These are phyloP conservation scores for Alloteropsis angusta DNA, from an alignment of 202 grass and related monocot genomes.

Conservation along the genomic window DNA sequence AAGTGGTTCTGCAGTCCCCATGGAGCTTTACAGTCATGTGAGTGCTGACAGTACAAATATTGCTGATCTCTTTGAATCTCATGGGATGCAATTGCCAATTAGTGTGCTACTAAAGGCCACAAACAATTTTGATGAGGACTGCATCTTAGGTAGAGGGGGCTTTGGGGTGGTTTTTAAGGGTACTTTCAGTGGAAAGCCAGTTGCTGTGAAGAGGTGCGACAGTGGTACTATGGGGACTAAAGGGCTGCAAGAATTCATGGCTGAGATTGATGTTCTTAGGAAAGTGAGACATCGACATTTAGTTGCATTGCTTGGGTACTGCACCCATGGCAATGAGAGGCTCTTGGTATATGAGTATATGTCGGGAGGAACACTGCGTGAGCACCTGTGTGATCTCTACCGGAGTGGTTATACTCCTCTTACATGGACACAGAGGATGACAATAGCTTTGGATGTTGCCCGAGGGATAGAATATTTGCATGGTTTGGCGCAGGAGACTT, in stretches of 20 bases:
- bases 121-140: constrained; percentile 69
- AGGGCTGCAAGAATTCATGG: constrained; percentile 66
- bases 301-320: constrained; percentile 78
- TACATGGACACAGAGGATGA: constrained; percentile 78
- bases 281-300: constrained; percentile 86
- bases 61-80: constrained; percentile 35
- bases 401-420: constrained; percentile 44
- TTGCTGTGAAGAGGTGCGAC: constrained; percentile 83
- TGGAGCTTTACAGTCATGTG: constrained; percentile 44
- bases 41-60: constrained; percentile 26
- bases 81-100: constrained; percentile 71
- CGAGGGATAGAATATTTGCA: constrained; percentile 91
- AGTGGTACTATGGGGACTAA: constrained; percentile 56
- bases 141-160: constrained; percentile 75
- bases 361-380: constrained; percentile 57
- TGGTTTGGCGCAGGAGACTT: constrained; percentile 84
- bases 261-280: constrained; percentile 87
- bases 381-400: constrained; percentile 61
- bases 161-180: constrained; percentile 90
- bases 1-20: constrained; percentile 26
- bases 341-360: constrained; percentile 96
- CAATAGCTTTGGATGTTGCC: constrained; percentile 86
- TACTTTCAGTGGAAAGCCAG: constrained; percentile 45
- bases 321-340: constrained; percentile 57
- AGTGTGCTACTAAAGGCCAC: constrained; percentile 58